These are phyloP conservation scores for Starmera amethionina DNA, from an alignment of 805 yeast species.

Conservation along the genomic window DNA sequence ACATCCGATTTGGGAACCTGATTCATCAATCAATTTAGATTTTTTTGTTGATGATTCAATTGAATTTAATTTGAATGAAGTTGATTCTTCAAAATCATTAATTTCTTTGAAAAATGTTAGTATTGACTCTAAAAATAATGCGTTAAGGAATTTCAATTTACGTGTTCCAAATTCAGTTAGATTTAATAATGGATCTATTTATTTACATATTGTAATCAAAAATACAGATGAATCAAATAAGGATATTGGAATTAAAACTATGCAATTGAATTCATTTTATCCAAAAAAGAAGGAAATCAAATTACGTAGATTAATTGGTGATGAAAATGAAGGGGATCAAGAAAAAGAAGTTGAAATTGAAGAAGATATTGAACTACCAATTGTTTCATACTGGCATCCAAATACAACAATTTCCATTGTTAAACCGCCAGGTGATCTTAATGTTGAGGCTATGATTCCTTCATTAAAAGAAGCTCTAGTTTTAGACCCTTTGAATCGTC, in stretches of 20 bases:
- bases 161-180: constrained; percentile 12
- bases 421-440: constrained; percentile 13
- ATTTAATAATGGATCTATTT: constrained; percentile 22
- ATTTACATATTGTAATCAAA: constrained; percentile 20
- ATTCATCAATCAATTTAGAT: constrained; percentile 9
- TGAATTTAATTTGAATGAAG: constrained; percentile 1
- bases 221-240: constrained; percentile 11
- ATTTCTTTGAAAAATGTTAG: constrained; percentile 4
- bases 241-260: constrained; percentile 12
- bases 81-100: neutral
- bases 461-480: constrained; percentile 14
- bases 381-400: constrained; percentile 27
- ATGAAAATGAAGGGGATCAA: constrained; percentile 2
- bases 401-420: constrained; percentile 23
- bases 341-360: constrained; percentile 11
- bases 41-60: constrained; percentile 15
- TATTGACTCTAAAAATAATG: constrained; percentile 6
- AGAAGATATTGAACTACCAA: constrained; percentile 3
- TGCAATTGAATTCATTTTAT: constrained; percentile 19
- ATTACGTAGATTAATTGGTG: constrained; percentile 21
- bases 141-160: constrained; percentile 5
- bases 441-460: constrained; percentile 14
- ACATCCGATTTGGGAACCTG: constrained; percentile 13
- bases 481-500: constrained; percentile 19
- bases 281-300: constrained; percentile 20